These are phyloP conservation scores for Prunus persica DNA, from an alignment of 306 rosid genomes.

Conservation along the genomic window Prunus_persica_NCBIv2 NC_034009.1:11658001-11658500, in stretches of 20 bases:
- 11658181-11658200: slow-evolving; percentile 58
- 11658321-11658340: slow-evolving; percentile 82
- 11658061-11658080: slow-evolving; percentile 1
- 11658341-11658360: slow-evolving; percentile 99
- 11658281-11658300: slow-evolving; percentile 46
- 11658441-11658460: not conserved
- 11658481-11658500: not conserved
- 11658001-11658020: not conserved
- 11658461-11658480: not conserved
- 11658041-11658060: not conserved
- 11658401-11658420: not conserved
- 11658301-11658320: slow-evolving; percentile 51
- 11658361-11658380: slow-evolving; percentile 38
- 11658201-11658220: slow-evolving; percentile 60
- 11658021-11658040: not conserved
- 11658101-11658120: slow-evolving; percentile 96
- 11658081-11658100: slow-evolving; percentile 7
- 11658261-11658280: slow-evolving; percentile 79
- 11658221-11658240: slow-evolving; percentile 41
- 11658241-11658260: slow-evolving; percentile 66
- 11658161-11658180: slow-evolving; percentile 70
- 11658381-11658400: slow-evolving; percentile 1
- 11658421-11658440: not conserved
- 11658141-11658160: slow-evolving; percentile 76
- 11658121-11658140: slow-evolving; percentile 84